These are phyloP conservation scores for Heracleum sosnowskyi DNA, from an alignment of 129 eudicot species.

Conservation along the genomic window DNA sequence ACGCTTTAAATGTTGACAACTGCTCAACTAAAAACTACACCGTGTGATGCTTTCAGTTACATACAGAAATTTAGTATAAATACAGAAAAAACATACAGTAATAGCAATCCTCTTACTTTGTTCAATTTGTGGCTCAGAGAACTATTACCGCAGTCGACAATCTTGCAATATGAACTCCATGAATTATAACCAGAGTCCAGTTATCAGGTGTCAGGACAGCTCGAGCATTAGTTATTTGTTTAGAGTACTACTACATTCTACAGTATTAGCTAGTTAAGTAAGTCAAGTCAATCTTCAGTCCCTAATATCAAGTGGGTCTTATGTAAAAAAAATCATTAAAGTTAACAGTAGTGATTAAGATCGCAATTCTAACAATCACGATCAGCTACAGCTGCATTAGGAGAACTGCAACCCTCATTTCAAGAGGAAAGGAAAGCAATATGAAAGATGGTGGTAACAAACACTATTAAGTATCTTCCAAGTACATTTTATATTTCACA, in stretches of 20 bases:
- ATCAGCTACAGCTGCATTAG: background rate
- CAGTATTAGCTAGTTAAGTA: background rate
- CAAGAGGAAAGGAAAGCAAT: background rate
- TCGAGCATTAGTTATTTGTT: background rate
- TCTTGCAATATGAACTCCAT: background rate
- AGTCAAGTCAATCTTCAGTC: background rate
- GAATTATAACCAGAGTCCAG: background rate
- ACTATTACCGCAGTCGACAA: background rate
- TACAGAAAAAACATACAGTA: background rate
- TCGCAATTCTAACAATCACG: background rate
- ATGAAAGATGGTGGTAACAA: background rate
- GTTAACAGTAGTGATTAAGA: background rate
- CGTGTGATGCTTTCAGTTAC: background rate
- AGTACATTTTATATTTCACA: background rate
- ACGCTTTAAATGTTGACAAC: no score
- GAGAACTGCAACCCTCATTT: background rate
- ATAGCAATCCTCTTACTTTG: background rate
- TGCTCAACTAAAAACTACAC: background rate
- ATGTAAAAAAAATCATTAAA: background rate
- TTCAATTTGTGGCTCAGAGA: background rate
- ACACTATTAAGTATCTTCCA: background rate
- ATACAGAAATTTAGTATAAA: background rate
- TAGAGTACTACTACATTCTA: background rate
- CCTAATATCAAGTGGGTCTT: background rate
- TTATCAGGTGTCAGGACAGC: background rate